Evolutionary conservation across 495 filamentous ascomycete species (phyloP).

Genomic region (Platismatia glauca): DNA sequence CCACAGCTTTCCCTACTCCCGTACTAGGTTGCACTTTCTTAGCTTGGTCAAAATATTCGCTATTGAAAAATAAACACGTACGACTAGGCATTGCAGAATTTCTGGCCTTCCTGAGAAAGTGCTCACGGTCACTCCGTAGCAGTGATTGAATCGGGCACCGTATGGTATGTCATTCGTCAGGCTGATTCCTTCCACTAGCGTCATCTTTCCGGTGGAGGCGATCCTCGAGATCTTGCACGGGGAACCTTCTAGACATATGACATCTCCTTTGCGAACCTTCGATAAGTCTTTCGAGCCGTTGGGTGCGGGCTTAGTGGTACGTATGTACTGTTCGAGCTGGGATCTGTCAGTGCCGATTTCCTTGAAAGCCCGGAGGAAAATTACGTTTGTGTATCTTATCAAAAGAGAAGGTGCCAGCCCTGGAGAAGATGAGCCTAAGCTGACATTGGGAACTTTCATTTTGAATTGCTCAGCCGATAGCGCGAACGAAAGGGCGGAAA

Average conservation of each 20-base stretch:
- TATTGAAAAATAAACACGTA: neutral
- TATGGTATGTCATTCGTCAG: neutral
- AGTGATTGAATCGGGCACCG: neutral
- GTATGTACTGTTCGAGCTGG: neutral
- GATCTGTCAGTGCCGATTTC: neutral
- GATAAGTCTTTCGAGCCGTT: neutral
- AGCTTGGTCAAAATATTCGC: neutral
- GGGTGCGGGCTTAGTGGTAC: neutral
- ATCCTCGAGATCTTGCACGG: neutral
- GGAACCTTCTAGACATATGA: neutral
- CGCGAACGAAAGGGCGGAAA: neutral
- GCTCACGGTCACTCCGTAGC: neutral
- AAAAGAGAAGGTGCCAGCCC: neutral
- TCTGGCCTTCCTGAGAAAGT: neutral
- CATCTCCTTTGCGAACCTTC: neutral
- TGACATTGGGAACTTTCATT: too few species aligned
- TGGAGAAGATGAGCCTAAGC: neutral
- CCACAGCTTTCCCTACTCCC: neutral
- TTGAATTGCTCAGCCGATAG: neutral
- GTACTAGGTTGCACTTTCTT: neutral
- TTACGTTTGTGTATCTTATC: neutral
- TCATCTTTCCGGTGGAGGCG: neutral
- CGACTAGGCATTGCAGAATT: neutral
- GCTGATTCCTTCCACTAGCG: neutral
- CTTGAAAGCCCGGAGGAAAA: neutral